Percentiles rank a stretch among this genome's conserved stretches.
phyloP scores from a whole-genome alignment of 75 land plant species.

The Ceratopteris richardii region DNA sequence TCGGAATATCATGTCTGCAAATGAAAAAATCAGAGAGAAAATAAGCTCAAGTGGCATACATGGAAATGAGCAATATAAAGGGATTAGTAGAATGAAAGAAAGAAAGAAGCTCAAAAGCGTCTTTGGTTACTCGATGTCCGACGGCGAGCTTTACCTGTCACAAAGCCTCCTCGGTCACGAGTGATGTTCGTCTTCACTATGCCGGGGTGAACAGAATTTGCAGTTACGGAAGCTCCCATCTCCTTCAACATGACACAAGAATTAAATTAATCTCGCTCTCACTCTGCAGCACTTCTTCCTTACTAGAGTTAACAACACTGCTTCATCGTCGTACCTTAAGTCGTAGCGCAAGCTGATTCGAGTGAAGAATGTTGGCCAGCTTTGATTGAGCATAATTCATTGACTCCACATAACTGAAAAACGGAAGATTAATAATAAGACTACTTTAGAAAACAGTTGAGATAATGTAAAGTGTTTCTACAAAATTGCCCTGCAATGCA shows the following conservation, averaged over 20 bases:
- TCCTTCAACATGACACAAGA: conserved; percentile 29
- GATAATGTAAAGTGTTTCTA: too few species aligned
- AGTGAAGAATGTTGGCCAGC: conserved; percentile 77
- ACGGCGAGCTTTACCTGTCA: conserved; percentile 42
- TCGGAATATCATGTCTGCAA: conserved; percentile 52
- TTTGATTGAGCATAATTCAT: conserved; percentile 75
- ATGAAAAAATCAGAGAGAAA: not conserved
- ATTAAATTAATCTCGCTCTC: too few species aligned
- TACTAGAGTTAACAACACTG: too few species aligned
- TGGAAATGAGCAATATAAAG: not conserved
- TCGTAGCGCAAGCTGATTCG: conserved; percentile 51
- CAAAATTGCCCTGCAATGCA: too few species aligned
- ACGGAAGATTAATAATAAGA: too few species aligned
- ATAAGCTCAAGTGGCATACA: not conserved
- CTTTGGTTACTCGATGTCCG: not conserved
- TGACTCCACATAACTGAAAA: conserved; percentile 43
- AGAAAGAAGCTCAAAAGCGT: not conserved
- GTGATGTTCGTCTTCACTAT: conserved; percentile 68
- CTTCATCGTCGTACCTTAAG: too few species aligned
- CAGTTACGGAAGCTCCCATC: conserved; percentile 48
- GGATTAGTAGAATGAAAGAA: not conserved
- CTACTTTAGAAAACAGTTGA: too few species aligned
- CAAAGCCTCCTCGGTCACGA: conserved; percentile 44
- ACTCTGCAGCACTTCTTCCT: too few species aligned
- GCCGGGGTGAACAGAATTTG: conserved; percentile 87